A percentile compares a stretch with the other conserved stretches of the same genome.
Evolutionary conservation across 2,329 filamentous ascomycete species (phyloP).

Genomic region (Zymoseptoria brevis): DNA sequence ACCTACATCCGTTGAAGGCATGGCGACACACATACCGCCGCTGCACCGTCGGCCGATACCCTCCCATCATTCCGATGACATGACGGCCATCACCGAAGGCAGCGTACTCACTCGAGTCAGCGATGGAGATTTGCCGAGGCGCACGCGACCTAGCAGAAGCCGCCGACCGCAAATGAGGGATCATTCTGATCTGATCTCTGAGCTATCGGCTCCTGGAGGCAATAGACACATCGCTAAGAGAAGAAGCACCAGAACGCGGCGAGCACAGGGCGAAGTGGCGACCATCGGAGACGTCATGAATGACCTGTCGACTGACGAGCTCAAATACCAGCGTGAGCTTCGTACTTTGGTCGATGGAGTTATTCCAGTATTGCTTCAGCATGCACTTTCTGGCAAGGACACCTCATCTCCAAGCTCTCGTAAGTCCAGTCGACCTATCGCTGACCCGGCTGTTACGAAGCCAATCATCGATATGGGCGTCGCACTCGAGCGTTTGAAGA

Average conservation of each 20-base stretch:
- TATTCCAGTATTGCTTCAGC: constrained; percentile 80
- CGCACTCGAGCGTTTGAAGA: constrained; percentile 73
- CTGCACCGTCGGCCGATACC: not conserved
- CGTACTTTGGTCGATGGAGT: constrained; percentile 92
- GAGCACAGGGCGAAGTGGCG: constrained; percentile 56
- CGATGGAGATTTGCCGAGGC: constrained; percentile 25
- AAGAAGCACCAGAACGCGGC: constrained; percentile 67
- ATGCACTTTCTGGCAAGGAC: constrained; percentile 67
- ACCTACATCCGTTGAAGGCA: constrained; percentile 50
- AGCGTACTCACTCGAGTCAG: constrained; percentile 21
- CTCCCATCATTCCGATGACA: constrained; percentile 27
- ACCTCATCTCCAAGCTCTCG: constrained; percentile 36
- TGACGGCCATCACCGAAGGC: constrained; percentile 18
- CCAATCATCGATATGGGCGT: constrained; percentile 93
- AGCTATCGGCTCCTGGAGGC: constrained; percentile 64
- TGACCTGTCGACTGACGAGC: constrained; percentile 76
- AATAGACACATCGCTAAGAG: constrained; percentile 64
- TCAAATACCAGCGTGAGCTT: constrained; percentile 80
- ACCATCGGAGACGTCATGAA: constrained; percentile 68
- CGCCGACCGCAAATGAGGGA: constrained; percentile 54
- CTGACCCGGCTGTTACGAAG: constrained; percentile 61
- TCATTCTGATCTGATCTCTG: constrained; percentile 88
- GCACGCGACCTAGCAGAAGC: constrained; percentile 56
- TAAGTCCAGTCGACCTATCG: constrained; percentile 28
- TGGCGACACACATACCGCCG: constrained; percentile 23